Base-by-base conservation (phyloP, 495 filamentous ascomycete genomes). In the Penicillium odoratum region DNA sequence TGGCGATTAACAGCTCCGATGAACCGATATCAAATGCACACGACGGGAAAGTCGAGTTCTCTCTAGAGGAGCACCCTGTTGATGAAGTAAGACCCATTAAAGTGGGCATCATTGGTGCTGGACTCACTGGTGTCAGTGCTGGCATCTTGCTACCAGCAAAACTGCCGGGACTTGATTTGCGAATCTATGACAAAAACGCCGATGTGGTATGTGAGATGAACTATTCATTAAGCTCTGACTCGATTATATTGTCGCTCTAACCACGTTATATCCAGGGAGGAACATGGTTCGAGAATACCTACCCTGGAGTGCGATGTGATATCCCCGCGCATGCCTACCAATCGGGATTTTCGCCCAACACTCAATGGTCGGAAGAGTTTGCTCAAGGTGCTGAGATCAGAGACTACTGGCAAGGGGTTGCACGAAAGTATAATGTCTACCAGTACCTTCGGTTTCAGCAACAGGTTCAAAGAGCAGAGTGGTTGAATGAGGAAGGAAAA, bases 241-340 rank as follows among this genome's bases (percentile, higher is more conserved):
- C 8, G 4, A n/a, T 6, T n/a, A 5, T 16, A 15, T 6, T 7
- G 4, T 15, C 15, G 11, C 42, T 57, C 36, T 59, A 0, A 48
- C 8, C 48, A 53, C 58, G 10, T 40, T 6, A 15, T 21, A 3
- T 33, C 3, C 55, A 80, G 74, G 78, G 81, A 51, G 81, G 82
- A 7, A 82, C 79, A 16, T 85, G 82, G 73, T 73, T 66, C 33
- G 16, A 50, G 21, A 85, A 87, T 56, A 77, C 70, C 9, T 85
- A 85, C 58, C 84, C 84, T 3, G 84, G 84, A 2, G 78, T 84
- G 7, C 68, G 78, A 43, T 85, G 82, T 57, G 88, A 90, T 68
- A 83, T 89, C n/a, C 86, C 86, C 7, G 78, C 88, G 2, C 86
- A 91, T 73, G 82, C 82, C 13, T 91, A 91, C 64, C 85, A 88